A percentile compares a stretch with the other conserved stretches of the same genome.
Evolutionary conservation across 345 rosid genomes (phyloP).

Genomic region (Euphorbia peplus): DNA sequence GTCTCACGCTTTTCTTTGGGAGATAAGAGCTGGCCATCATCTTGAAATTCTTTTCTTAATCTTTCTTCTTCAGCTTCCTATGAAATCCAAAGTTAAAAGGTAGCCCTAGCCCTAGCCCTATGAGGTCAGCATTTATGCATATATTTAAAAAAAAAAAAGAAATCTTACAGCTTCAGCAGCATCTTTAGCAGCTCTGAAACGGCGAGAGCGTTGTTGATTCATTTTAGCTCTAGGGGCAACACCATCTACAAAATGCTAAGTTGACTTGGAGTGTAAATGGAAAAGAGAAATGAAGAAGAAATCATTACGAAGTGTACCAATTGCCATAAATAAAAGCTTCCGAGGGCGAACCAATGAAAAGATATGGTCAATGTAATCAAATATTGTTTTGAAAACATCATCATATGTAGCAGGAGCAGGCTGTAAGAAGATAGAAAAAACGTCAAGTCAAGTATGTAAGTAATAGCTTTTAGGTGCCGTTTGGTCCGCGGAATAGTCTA

Average conservation of each 20-base stretch:
- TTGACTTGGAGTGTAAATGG: background rate
- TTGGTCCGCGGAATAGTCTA: too few species aligned
- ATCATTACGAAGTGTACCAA: constrained; percentile 51
- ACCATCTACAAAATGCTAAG: constrained; percentile 56
- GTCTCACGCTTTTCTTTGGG: constrained; percentile 79
- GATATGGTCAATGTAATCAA: constrained; percentile 89
- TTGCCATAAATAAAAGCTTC: constrained; percentile 91
- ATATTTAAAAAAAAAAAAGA: too few species aligned
- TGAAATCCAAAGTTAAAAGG: constrained; percentile 12
- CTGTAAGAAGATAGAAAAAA: constrained; percentile 41
- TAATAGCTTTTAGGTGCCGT: too few species aligned
- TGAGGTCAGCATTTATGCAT: constrained; percentile 10
- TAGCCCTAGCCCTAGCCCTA: too few species aligned
- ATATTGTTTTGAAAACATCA: constrained; percentile 80
- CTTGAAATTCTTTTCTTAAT: constrained; percentile 74
- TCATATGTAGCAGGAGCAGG: constrained; percentile 89
- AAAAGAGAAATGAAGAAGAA: background rate
- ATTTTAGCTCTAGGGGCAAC: constrained; percentile 99
- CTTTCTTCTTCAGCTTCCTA: constrained; percentile 97
- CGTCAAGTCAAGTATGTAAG: background rate
- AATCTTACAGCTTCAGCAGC: constrained; percentile 82
- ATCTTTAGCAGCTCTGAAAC: constrained; percentile 96
- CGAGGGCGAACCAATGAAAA: constrained; percentile 89
- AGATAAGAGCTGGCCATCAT: constrained; percentile 50
- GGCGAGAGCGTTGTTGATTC: constrained; percentile 96